Percentiles rank a stretch among this genome's conserved stretches.
phyloP scores from a whole-genome alignment of 768 basidiomycete genomes.

The Asterophora parasitica region DNA sequence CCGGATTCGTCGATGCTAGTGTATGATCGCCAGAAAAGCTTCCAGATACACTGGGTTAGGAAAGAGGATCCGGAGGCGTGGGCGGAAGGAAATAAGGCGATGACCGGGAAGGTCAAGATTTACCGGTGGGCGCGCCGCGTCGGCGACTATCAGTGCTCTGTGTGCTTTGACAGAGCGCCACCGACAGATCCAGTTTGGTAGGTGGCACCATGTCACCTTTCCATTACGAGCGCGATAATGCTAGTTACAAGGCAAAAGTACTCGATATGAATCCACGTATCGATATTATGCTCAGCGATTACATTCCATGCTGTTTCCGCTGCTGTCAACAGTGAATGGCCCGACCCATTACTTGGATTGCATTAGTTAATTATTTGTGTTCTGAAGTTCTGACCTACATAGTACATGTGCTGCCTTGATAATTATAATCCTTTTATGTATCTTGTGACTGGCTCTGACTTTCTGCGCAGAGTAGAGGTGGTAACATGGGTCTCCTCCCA shows the following conservation, averaged over 20 bases:
- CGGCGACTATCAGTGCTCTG: slow-evolving; percentile 18
- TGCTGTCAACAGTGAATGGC: no score
- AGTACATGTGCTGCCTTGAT: no score
- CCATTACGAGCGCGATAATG: no score
- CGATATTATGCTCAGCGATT: no score
- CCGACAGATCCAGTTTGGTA: slow-evolving; percentile 20
- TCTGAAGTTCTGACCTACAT: no score
- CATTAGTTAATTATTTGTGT: no score
- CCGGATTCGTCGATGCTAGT: slow-evolving; percentile 23
- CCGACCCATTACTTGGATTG: no score
- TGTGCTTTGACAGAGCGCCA: slow-evolving; percentile 23
- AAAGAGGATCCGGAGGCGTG: slow-evolving; percentile 17
- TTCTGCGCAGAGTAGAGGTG: slow-evolving; percentile 28
- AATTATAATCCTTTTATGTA: not conserved
- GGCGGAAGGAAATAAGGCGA: slow-evolving; percentile 16
- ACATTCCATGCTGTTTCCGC: no score
- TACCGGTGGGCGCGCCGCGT: slow-evolving; percentile 20
- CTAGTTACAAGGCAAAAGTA: no score
- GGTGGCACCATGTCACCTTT: not conserved
- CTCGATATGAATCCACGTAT: no score
- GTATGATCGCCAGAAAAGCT: slow-evolving; percentile 37
- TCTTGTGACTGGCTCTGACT: slow-evolving; percentile 12
- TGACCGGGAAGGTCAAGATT: slow-evolving; percentile 17
- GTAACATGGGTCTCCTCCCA: slow-evolving; percentile 27
- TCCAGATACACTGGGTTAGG: slow-evolving; percentile 27